These are phyloP conservation scores for Leptographium lundbergii DNA, from an alignment of 2,329 filamentous ascomycete species.

Conservation along the genomic window DNA sequence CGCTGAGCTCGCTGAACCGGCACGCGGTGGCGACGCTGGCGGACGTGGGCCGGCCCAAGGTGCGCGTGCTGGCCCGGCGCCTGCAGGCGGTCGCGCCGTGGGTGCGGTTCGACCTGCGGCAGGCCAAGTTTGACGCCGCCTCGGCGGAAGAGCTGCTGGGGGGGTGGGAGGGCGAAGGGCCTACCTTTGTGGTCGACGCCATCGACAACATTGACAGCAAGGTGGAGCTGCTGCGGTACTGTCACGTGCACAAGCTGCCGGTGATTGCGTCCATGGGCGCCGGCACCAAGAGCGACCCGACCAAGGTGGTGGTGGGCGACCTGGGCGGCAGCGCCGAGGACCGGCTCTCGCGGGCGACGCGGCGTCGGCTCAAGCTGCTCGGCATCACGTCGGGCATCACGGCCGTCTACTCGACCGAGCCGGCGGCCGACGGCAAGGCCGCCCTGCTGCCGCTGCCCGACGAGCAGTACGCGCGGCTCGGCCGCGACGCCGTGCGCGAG, in stretches of 20 bases:
- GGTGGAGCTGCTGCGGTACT: constrained; percentile 80
- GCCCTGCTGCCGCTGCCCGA: constrained; percentile 76
- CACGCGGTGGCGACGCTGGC: constrained; percentile 89
- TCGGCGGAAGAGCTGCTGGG: constrained; percentile 56
- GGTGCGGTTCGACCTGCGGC: constrained; percentile 76
- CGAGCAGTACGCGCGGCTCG: constrained; percentile 69
- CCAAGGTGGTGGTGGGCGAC: constrained; percentile 78
- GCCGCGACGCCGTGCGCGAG: constrained; percentile 59
- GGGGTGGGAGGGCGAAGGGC: constrained; percentile 36
- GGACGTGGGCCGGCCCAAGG: constrained; percentile 88
- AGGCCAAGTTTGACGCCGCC: constrained; percentile 65
- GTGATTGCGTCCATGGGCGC: constrained; percentile 96
- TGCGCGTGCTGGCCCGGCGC: constrained; percentile 66
- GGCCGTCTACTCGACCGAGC: constrained; percentile 85
- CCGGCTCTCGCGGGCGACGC: constrained; percentile 71
- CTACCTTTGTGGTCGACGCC: constrained; percentile 87
- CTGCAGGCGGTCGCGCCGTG: constrained; percentile 83
- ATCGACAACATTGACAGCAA: constrained; percentile 99
- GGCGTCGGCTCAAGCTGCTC: constrained; percentile 61
- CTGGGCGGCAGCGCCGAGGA: constrained; percentile 84
- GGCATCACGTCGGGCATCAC: constrained; percentile 80
- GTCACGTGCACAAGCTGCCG: constrained; percentile 60
- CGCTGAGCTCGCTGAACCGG: constrained; percentile 84
- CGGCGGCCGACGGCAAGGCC: constrained; percentile 81
- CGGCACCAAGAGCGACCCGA: constrained; percentile 80